Base-by-base conservation (phyloP, 225 moss, liverwort and hornwort genomes). In the Marchantia polymorpha region DNA sequence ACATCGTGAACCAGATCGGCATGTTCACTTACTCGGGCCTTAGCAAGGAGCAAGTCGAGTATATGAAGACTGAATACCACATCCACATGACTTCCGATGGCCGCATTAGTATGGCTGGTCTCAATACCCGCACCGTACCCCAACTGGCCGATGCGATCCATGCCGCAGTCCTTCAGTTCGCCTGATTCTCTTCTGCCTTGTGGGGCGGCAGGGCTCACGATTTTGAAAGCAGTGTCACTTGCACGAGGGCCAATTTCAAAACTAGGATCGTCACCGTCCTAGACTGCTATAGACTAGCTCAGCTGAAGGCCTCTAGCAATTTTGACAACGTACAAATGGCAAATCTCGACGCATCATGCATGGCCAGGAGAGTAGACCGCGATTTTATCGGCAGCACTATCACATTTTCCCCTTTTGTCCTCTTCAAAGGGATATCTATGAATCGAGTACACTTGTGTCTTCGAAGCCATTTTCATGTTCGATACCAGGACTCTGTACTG, bases 1-100 rank as follows among this genome's bases (percentile, higher is more conserved):
- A 94, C 79, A 90, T 96, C 64, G 71, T 94, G 80, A 94, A 96
- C 73, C 96, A 96, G 80, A 94, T 94, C 83, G 96, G 94, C 74
- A 96, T 94, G 96, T 96, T 96, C 83, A 94, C 96, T 29, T 94
- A 92, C 81, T 90, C 94, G 80, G 96, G 96, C 78, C 83, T 96
- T 71, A 75, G 90, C 75, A 90, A 88, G 73, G 81, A 86, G 5
- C 94, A 96, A 89, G 96, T 94, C 71, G 85, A 82, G 86, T 92
- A 90, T 81, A 96, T 96, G 92, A 94, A 88, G 17, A 87, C 83
- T 26, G 91, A 96, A 71, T 89, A 81, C 78, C 96, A 96, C 84
- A 94, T 96, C 79, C 94, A 94, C 81, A 89, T 96, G 91, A 96
- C 96, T 16, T 83, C 54, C 51, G 94, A 96, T 76, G 96, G 96